Conservation (phyloP, 805 yeast species). For the Saccharomycopsis guyanensis region DNA sequence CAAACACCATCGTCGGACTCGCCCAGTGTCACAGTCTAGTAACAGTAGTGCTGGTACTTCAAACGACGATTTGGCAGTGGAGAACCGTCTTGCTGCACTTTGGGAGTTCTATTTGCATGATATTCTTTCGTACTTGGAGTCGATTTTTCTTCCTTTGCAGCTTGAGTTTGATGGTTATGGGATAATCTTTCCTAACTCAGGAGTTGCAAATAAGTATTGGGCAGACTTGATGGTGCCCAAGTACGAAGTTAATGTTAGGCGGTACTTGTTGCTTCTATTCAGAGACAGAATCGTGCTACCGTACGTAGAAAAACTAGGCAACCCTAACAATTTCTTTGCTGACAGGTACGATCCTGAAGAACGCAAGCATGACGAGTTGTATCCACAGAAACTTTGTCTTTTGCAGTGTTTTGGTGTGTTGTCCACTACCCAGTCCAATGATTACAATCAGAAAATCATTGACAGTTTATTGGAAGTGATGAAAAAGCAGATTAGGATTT, state of each 20-base stretch:
- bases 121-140: conserved; percentile 50
- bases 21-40: neutral
- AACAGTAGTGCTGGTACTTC: neutral
- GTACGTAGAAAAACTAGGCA: conserved; percentile 37
- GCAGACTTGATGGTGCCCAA: conserved; percentile 18
- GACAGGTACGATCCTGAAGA: conserved; percentile 24
- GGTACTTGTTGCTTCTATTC: conserved; percentile 37
- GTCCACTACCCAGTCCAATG: conserved; percentile 43
- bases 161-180: conserved; percentile 33
- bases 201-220: conserved; percentile 27
- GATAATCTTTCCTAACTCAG: conserved; percentile 24
- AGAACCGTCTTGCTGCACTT: conserved; percentile 30
- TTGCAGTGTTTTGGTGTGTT: conserved; percentile 59
- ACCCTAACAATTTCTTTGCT: conserved; percentile 26
- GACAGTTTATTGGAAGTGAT: conserved; percentile 37
- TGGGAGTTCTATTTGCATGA: conserved; percentile 55
- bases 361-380: conserved; percentile 33
- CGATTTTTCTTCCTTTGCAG: conserved; percentile 54
- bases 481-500: conserved; percentile 15
- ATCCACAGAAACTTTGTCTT: conserved; percentile 33
- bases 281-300: conserved; percentile 49
- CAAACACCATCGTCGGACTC: neutral
- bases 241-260: conserved; percentile 30
- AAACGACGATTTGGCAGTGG: conserved; percentile 9
- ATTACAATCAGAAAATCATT: conserved; percentile 50